A percentile compares a stretch with the other conserved stretches of the same genome.
phyloP scores from a whole-genome alignment of 1,284 basidiomycete species.

The Ceratobasidium sp. region DNA sequence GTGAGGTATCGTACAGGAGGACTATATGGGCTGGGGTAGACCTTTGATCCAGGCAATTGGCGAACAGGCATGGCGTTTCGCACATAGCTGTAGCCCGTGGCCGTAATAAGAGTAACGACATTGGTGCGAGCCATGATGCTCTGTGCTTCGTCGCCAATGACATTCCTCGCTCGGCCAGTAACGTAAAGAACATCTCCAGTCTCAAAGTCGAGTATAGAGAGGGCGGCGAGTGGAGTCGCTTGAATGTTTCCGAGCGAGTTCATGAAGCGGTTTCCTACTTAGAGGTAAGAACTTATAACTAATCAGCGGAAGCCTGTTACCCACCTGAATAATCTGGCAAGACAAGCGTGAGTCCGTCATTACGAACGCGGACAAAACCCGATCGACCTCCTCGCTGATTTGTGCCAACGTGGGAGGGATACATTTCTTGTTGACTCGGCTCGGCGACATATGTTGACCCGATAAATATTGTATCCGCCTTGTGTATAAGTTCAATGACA shows the following conservation, averaged over 20 bases:
- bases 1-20: slow-evolving; percentile 62
- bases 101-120: slow-evolving; percentile 56
- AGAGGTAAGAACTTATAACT: slow-evolving; percentile 15
- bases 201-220: slow-evolving; percentile 62
- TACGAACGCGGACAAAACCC: slow-evolving; percentile 66
- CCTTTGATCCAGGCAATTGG: slow-evolving; percentile 50
- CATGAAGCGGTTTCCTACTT: slow-evolving; percentile 68
- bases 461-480: slow-evolving; percentile 62
- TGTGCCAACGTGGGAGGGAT: slow-evolving; percentile 66
- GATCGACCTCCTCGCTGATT: slow-evolving; percentile 67
- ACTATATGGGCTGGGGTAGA: slow-evolving; percentile 60
- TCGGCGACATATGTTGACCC: slow-evolving; percentile 59
- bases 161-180: slow-evolving; percentile 62
- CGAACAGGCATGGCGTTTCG: slow-evolving; percentile 62
- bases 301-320: slow-evolving; percentile 35
- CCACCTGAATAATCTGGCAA: slow-evolving; percentile 68
- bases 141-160: slow-evolving; percentile 57
- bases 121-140: slow-evolving; percentile 64
- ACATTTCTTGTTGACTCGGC: slow-evolving; percentile 49
- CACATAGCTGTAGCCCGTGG: slow-evolving; percentile 62
- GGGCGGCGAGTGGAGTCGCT: slow-evolving; percentile 59
- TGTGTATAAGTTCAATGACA: slow-evolving; percentile 57
- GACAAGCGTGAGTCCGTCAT: slow-evolving; percentile 61
- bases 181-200: slow-evolving; percentile 66
- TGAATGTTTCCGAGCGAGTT: slow-evolving; percentile 70